Evolutionary conservation across 2,329 filamentous ascomycete species (phyloP), one percentile per base, ranked within the genome.

Genomic region (Chrysoporthe austroafricana): DNA sequence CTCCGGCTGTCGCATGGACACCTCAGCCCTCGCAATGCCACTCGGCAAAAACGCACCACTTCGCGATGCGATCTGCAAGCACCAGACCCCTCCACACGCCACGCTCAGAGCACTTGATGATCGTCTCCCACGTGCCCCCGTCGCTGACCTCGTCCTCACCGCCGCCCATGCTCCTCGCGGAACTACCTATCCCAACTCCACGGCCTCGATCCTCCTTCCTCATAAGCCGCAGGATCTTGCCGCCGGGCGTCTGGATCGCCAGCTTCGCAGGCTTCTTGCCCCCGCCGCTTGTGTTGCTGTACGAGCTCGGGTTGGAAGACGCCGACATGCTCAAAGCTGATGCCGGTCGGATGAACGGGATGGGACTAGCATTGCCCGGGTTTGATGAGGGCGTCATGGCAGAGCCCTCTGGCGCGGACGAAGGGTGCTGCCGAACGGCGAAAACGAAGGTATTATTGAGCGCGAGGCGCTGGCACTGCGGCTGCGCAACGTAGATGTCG

Each of bases 371-470:
- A 39, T 77, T 79, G 7, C 83, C 82, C 2, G 81, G 79, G 69
- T 84, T 84, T 60, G 81, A 83, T 6, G 82, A 78, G 5, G 83
- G 81, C 11, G 82, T 82, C 69, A 84, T 75, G 1, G 74, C 81
- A 7, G 64, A 66, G 64, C 69, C 63, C 54, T 70, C 75, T 0
- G 75, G 71, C 0, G 78, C 70, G 0, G 93, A 91, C 76, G 82
- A 84, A 0, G 94, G 92, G 76, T 99, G 94, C 76, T 99, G 96
- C 58, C 96, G 92, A 69, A 99, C 91, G 64, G 92, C 92, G 78
- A 99, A 99, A 39, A 99, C 95, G 76, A 97, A 99, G 0, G 96
- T 99, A 77, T 99, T 98, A 82, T 98, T 97, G 66, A 97, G 84
- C 1, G 93, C 94, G 39, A 99, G 84, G 36, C 90, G 88, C 71